phyloP scores from a whole-genome alignment of 2,329 filamentous ascomycete genomes.

The Neocatenulostroma microsporum region DNA sequence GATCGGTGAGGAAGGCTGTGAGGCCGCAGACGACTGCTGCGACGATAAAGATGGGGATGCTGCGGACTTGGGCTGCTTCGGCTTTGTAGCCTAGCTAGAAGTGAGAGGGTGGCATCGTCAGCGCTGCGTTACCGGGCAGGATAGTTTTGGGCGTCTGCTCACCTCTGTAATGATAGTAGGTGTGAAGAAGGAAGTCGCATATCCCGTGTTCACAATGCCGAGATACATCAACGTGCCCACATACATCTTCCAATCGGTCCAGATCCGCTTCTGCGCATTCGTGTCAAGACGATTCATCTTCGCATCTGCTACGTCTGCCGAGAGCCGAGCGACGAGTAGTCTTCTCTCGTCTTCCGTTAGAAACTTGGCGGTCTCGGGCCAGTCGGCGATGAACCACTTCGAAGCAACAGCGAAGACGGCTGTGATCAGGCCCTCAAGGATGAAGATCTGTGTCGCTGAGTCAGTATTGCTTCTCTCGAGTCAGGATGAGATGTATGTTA shows the following conservation, averaged over 20 bases:
- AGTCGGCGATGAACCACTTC: constrained; percentile 33
- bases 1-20: constrained; percentile 50
- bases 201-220: constrained; percentile 40
- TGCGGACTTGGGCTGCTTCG: constrained; percentile 39
- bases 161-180: constrained; percentile 58
- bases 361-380: constrained; percentile 40
- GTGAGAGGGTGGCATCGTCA: too few relatives aligned
- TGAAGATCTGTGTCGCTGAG: constrained; percentile 66
- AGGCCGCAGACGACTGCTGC: constrained; percentile 50
- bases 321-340: constrained; percentile 37
- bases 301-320: constrained; percentile 29
- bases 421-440: constrained; percentile 41
- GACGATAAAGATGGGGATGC: constrained; percentile 31
- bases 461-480: not conserved
- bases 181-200: constrained; percentile 38
- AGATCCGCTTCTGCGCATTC: constrained; percentile 40
- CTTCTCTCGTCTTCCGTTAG: constrained; percentile 40
- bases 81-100: constrained; percentile 41
- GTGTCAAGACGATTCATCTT: constrained; percentile 49
- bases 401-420: constrained; percentile 16
- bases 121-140: too few relatives aligned
- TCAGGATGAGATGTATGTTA: too few relatives aligned
- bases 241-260: constrained; percentile 43
- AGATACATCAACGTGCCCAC: constrained; percentile 31
- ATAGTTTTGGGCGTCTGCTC: too few relatives aligned